phyloP scores from a whole-genome alignment of 108 stramenopile genomes.

The Nitzschia sp. region DNA sequence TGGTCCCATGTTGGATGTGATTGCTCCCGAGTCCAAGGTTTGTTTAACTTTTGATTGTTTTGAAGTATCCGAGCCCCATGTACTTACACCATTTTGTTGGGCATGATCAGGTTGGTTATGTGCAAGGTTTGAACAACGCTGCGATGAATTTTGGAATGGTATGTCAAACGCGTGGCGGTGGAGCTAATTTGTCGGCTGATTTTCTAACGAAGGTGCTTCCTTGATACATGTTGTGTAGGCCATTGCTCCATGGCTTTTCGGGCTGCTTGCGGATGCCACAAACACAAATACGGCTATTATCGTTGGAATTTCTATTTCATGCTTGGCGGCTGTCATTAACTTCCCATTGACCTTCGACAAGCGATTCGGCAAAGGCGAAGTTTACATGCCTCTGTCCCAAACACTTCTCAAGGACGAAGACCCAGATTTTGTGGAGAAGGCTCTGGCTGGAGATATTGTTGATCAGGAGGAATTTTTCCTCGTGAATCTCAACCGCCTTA shows the following conservation, averaged over 20 bases:
- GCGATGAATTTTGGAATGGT: conserved; percentile 56
- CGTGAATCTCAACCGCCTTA: conserved; percentile 28
- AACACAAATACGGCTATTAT: conserved; percentile 36
- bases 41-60: not conserved
- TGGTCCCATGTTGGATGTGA: conserved; percentile 54
- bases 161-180: not conserved
- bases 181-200: no score
- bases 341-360: conserved; percentile 38
- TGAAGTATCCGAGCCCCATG: no score
- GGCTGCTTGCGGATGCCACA: conserved; percentile 45
- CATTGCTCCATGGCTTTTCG: conserved; percentile 55
- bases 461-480: conserved; percentile 29
- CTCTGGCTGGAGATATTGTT: conserved; percentile 37
- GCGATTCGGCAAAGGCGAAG: conserved; percentile 28
- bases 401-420: conserved; percentile 27
- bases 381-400: conserved; percentile 17
- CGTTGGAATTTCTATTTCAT: conserved; percentile 37
- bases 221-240: conserved; percentile 9
- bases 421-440: conserved; percentile 39
- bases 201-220: not conserved
- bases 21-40: conserved; percentile 45
- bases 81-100: not conserved
- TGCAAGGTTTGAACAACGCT: conserved; percentile 53
- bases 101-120: conserved; percentile 37
- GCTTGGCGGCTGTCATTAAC: conserved; percentile 43